Evolutionary conservation across 768 basidiomycete species (phyloP).

Genomic region (Tremella mesenterica): DNA sequence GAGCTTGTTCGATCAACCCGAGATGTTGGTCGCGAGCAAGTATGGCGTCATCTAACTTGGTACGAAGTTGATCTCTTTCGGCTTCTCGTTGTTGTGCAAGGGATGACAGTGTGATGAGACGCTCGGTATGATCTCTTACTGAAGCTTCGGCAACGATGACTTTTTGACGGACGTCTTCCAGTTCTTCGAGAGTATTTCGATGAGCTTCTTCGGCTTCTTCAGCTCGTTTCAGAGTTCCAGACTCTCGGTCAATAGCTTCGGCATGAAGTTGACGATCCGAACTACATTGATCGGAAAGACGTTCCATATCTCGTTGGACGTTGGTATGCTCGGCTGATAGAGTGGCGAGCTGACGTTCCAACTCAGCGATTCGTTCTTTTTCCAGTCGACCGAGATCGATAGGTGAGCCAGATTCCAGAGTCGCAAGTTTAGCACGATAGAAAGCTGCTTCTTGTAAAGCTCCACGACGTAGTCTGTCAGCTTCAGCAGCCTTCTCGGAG

Average conservation of each 20-base stretch:
- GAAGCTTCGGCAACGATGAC: constrained; percentile 56
- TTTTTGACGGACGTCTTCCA: constrained; percentile 62
- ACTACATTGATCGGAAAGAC: constrained; percentile 63
- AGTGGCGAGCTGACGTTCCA: constrained; percentile 62
- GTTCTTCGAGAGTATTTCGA: constrained; percentile 56
- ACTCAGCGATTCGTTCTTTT: constrained; percentile 64
- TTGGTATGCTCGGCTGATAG: constrained; percentile 51
- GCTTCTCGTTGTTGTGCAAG: constrained; percentile 68
- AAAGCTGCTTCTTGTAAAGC: constrained; percentile 91
- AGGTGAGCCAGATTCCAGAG: constrained; percentile 63
- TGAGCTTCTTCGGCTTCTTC: constrained; percentile 63
- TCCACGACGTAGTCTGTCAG: constrained; percentile 63
- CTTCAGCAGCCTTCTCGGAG: constrained; percentile 68
- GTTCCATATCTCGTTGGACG: constrained; percentile 59
- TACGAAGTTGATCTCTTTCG: constrained; percentile 58
- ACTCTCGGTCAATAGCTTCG: constrained; percentile 68
- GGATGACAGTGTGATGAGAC: constrained; percentile 64
- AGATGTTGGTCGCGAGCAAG: constrained; percentile 73
- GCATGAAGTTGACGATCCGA: constrained; percentile 60
- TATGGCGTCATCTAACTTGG: constrained; percentile 63
- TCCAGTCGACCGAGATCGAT: constrained; percentile 63
- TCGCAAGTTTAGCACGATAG: constrained; percentile 88
- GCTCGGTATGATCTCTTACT: constrained; percentile 67
- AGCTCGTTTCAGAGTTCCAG: constrained; percentile 65
- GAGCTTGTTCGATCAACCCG: constrained; percentile 76